Conservation (phyloP, 2,329 filamentous ascomycete genomes). For the Tolypocladium paradoxum region DNA sequence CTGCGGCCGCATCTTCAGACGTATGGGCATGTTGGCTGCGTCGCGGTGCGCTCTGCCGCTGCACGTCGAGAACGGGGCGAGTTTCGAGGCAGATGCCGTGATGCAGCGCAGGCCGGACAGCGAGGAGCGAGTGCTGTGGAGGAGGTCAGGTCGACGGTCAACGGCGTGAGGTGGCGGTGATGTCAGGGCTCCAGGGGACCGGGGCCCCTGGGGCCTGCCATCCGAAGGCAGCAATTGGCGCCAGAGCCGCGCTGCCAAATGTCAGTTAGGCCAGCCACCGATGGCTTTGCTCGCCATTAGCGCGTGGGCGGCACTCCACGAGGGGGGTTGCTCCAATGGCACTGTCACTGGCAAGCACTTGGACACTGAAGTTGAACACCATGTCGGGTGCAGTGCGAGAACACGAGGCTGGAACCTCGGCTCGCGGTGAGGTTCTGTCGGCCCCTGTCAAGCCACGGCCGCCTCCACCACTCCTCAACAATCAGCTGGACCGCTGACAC, state of each 20-base stretch:
- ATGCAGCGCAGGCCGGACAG: not conserved
- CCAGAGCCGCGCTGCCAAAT: not conserved
- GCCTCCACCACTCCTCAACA: too few species aligned
- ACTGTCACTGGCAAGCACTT: too few species aligned
- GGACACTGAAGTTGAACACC: too few species aligned
- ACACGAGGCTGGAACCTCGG: too few species aligned
- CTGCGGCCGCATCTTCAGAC: constrained; percentile 22
- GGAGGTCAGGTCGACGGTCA: not conserved
- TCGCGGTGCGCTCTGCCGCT: not conserved
- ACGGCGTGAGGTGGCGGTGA: not conserved
- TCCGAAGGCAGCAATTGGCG: too few species aligned
- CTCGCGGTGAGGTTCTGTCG: too few species aligned
- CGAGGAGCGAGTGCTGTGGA: not conserved
- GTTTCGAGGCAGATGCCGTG: not conserved
- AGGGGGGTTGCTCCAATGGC: too few species aligned
- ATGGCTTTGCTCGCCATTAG: not conserved
- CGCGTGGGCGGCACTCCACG: not conserved
- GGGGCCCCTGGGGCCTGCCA: not conserved
- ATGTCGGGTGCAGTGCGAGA: too few species aligned
- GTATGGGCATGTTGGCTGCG: constrained; percentile 22
- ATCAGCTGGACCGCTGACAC: too few species aligned
- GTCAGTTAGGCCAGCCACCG: too few species aligned
- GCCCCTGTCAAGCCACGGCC: too few species aligned
- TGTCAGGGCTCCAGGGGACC: not conserved
- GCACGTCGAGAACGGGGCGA: not conserved